These are phyloP conservation scores for Penicillium sp. DNA, from an alignment of 2,329 filamentous ascomycete genomes.

Conservation along the genomic window DNA sequence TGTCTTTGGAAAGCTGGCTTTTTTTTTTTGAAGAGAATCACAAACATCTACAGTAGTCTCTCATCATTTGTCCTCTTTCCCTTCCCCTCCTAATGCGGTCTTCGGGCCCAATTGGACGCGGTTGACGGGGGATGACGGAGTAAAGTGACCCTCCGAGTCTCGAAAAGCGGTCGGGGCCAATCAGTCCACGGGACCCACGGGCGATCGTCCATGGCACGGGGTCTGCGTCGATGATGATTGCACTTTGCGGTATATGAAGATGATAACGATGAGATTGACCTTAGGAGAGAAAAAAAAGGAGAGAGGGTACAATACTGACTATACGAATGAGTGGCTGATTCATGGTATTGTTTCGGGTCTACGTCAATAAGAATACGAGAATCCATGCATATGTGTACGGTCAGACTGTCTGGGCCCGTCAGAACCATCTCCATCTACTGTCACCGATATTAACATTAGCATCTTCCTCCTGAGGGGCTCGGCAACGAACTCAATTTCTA, in stretches of 20 bases:
- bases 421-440: neutral
- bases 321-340: too few relatives aligned
- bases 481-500: slow-evolving; percentile 6
- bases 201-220: slow-evolving; percentile 27
- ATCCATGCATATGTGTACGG: too few relatives aligned
- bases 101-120: neutral
- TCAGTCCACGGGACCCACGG: slow-evolving; percentile 20
- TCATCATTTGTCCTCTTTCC: too few relatives aligned
- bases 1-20: neutral
- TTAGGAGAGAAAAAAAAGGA: too few relatives aligned
- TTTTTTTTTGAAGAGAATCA: too few relatives aligned
- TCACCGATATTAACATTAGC: neutral
- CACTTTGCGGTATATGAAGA: slow-evolving; percentile 12
- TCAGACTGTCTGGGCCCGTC: neutral
- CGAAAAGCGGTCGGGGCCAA: slow-evolving; percentile 1
- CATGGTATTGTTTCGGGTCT: too few relatives aligned
- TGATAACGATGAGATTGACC: neutral
- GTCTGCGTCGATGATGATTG: slow-evolving; percentile 25
- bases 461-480: neutral
- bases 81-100: too few relatives aligned
- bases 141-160: slow-evolving; percentile 21
- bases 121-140: slow-evolving; percentile 12
- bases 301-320: too few relatives aligned
- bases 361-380: too few relatives aligned
- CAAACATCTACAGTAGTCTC: too few relatives aligned